phyloP scores from a whole-genome alignment of 2,329 filamentous ascomycete genomes.

The Aspergillus eucalypticola region DNA sequence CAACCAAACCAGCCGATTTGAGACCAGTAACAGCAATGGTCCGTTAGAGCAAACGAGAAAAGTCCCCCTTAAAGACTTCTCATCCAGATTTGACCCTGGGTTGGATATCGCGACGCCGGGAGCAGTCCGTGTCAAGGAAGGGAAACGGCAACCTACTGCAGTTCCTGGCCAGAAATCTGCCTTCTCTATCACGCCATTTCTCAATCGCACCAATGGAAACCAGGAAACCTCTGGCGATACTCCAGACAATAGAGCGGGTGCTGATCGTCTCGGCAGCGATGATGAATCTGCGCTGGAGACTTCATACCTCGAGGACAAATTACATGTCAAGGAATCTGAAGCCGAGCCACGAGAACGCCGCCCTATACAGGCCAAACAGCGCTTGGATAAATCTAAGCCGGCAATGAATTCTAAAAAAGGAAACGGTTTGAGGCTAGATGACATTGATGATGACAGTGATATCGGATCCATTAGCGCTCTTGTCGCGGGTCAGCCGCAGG shows the following conservation, averaged over 20 bases:
- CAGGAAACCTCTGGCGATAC: constrained; percentile 35
- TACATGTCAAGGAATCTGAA: not conserved
- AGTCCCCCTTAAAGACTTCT: constrained; percentile 33
- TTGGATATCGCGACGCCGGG: constrained; percentile 55
- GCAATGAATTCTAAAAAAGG: constrained; percentile 17
- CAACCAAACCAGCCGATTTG: constrained; percentile 42
- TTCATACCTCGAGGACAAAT: not conserved
- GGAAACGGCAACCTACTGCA: constrained; percentile 58
- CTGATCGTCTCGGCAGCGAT: constrained; percentile 14
- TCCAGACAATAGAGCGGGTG: constrained; percentile 29
- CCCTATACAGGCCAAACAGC: not conserved
- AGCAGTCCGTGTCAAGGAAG: constrained; percentile 53
- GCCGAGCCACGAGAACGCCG: not conserved
- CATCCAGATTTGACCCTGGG: constrained; percentile 43
- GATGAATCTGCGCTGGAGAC: constrained; percentile 6
- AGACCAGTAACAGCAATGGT: constrained; percentile 25
- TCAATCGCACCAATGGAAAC: constrained; percentile 71
- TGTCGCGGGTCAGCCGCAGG: constrained; percentile 27
- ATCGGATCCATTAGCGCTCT: constrained; percentile 19
- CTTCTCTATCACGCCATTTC: constrained; percentile 92
- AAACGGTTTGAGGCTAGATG: constrained; percentile 1
- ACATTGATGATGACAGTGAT: constrained; percentile 20
- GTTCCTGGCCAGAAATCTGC: constrained; percentile 80
- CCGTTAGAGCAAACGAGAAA: constrained; percentile 44
- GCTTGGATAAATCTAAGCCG: constrained; percentile 2